These are phyloP conservation scores for Stentor coeruleus DNA, from an alignment of 73 alveolate genomes.

Conservation along the genomic window DNA sequence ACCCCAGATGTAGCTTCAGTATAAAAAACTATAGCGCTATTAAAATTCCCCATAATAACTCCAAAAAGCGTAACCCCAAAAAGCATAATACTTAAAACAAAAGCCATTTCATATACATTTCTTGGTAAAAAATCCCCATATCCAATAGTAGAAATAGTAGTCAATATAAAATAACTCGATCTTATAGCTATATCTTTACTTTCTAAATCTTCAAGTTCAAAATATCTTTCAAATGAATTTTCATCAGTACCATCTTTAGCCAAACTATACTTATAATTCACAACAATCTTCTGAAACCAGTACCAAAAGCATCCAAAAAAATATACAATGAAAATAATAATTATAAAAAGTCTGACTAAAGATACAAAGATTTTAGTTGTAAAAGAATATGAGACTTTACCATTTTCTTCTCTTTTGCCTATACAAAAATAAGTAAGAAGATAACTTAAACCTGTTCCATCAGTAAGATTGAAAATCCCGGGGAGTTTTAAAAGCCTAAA, in stretches of 20 bases:
- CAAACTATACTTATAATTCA: neutral
- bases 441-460: neutral
- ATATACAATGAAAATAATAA: neutral
- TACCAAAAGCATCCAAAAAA: neutral
- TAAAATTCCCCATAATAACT: slow-evolving; percentile 5
- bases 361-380: neutral
- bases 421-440: neutral
- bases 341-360: too few relatives aligned
- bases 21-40: neutral
- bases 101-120: slow-evolving; percentile 14
- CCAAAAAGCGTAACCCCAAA: neutral
- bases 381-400: neutral
- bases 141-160: slow-evolving; percentile 5
- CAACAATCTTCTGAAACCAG: slow-evolving; percentile 11
- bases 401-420: neutral
- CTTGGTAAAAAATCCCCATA: slow-evolving; percentile 4
- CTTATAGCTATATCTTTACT: neutral
- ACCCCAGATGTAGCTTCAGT: neutral
- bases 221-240: too few relatives aligned
- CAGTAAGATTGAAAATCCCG: neutral
- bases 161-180: neutral
- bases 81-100: neutral
- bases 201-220: neutral
- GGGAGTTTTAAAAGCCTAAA: neutral
- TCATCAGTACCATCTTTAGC: neutral